A percentile compares a stretch with the other conserved stretches of the same genome.
Evolutionary conservation across 306 rosid genomes (phyloP).

Genomic region (Alnus rubra): DNA sequence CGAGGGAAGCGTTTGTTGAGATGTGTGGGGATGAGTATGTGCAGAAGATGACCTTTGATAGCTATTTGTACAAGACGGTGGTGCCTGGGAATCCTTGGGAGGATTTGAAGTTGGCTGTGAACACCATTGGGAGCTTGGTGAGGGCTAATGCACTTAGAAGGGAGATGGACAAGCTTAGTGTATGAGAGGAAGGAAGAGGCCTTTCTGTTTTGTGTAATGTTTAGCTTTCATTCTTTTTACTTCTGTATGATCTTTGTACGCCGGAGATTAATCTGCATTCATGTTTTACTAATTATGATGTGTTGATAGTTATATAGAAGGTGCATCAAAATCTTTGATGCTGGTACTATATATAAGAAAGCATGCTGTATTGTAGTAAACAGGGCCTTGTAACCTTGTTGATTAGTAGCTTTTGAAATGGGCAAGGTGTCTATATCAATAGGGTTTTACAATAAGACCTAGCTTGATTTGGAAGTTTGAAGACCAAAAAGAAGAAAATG

Average conservation of each 20-base stretch:
- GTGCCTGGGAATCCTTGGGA: constrained; percentile 89
- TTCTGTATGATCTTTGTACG: constrained; percentile 22
- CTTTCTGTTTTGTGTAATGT: background rate
- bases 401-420: background rate
- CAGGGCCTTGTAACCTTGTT: no score
- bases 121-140: constrained; percentile 91
- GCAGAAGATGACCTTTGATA: constrained; percentile 99
- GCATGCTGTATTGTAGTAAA: background rate
- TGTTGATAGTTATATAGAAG: background rate
- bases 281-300: background rate
- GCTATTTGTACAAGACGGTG: constrained; percentile 89
- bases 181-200: constrained; percentile 29
- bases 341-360: background rate
- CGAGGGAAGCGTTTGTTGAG: constrained; percentile 98
- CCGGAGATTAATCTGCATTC: constrained; percentile 21
- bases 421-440: background rate
- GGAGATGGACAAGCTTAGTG: constrained; percentile 89
- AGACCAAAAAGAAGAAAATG: no score
- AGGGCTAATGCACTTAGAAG: constrained; percentile 85
- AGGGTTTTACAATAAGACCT: no score
- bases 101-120: constrained; percentile 92
- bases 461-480: no score
- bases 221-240: constrained; percentile 14
- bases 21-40: constrained; percentile 97
- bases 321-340: background rate